Conservation (phyloP, 2,329 filamentous ascomycete genomes). For the Daldinia sp. region DNA sequence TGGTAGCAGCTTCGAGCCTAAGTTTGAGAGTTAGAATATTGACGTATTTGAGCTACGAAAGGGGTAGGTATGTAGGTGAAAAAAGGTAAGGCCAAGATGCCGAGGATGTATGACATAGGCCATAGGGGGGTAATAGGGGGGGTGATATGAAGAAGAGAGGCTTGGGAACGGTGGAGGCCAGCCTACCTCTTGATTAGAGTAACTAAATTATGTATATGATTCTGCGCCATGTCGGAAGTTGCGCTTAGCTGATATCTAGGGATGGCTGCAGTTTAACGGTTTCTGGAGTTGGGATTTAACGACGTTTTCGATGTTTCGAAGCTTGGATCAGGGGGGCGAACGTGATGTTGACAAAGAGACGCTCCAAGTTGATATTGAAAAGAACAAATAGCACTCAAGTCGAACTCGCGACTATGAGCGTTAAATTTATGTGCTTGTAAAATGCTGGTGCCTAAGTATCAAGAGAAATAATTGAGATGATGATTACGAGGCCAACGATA, state of each 20-base stretch:
- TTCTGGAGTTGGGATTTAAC: constrained; percentile 3
- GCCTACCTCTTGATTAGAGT: constrained; percentile 97
- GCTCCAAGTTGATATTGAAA: constrained; percentile 8
- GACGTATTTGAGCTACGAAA: background rate
- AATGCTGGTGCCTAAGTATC: constrained; percentile 31
- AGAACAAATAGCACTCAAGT: background rate
- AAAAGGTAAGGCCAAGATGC: background rate
- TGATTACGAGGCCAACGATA: constrained; percentile 20
- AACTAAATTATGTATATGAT: constrained; percentile 94
- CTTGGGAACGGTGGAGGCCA: constrained; percentile 6
- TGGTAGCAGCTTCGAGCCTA: constrained; percentile 97
- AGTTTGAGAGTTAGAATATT: constrained; percentile 55
- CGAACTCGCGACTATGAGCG: background rate
- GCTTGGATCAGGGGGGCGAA: constrained; percentile 20
- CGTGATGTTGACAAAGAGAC: background rate
- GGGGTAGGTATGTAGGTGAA: constrained; percentile 34
- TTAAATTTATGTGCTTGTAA: constrained; percentile 18
- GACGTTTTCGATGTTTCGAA: constrained; percentile 10
- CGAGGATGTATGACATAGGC: background rate
- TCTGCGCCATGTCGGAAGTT: constrained; percentile 68
- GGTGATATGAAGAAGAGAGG: constrained; percentile 14
- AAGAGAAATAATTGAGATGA: constrained; percentile 11
- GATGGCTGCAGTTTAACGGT: background rate
- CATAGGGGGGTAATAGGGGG: background rate
- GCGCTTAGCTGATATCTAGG: constrained; percentile 1